phyloP scores from a whole-genome alignment of 2,329 filamentous ascomycete genomes.

The Pseudocercospora pini-densiflorae region DNA sequence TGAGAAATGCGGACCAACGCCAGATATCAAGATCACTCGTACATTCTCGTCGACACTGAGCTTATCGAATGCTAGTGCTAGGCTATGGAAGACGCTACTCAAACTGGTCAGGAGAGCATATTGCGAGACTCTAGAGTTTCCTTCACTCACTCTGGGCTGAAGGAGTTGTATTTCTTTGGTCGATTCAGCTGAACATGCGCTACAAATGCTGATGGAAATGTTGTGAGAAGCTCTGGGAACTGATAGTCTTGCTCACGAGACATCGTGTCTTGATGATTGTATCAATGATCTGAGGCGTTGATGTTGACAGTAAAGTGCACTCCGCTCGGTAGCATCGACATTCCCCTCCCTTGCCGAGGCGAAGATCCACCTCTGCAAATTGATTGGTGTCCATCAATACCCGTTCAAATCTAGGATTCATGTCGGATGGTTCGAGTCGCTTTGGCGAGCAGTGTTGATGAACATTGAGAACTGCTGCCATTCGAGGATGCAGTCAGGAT shows the following conservation, averaged over 20 bases:
- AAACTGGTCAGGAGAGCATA: not conserved
- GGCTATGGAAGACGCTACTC: slow-evolving; percentile 82
- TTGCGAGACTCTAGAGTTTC: too few relatives aligned
- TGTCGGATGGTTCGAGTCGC: not conserved
- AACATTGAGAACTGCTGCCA: not conserved
- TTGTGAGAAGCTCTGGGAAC: slow-evolving; percentile 49
- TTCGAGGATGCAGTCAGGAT: too few relatives aligned
- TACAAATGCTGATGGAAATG: slow-evolving; percentile 70
- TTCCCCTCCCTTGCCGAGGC: not conserved
- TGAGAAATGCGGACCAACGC: slow-evolving; percentile 82
- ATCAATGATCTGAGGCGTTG: not conserved
- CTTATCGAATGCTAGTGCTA: slow-evolving; percentile 70
- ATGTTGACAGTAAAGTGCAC: not conserved
- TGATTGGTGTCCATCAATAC: not conserved
- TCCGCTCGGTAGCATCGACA: not conserved
- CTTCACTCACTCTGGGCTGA: slow-evolving; percentile 51
- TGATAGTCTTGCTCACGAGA: slow-evolving; percentile 2
- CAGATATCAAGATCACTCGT: slow-evolving; percentile 77
- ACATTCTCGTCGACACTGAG: slow-evolving; percentile 74
- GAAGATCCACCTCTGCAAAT: not conserved
- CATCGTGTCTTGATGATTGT: not conserved
- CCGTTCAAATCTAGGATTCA: not conserved
- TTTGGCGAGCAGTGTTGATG: not conserved
- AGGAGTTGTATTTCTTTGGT: slow-evolving; percentile 84
- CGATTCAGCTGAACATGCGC: slow-evolving; percentile 91